A percentile compares a stretch with the other conserved stretches of the same genome.
These are phyloP conservation scores for Hanseniaspora mollemarum DNA, from an alignment of 805 yeast species.

Conservation along the genomic window DNA sequence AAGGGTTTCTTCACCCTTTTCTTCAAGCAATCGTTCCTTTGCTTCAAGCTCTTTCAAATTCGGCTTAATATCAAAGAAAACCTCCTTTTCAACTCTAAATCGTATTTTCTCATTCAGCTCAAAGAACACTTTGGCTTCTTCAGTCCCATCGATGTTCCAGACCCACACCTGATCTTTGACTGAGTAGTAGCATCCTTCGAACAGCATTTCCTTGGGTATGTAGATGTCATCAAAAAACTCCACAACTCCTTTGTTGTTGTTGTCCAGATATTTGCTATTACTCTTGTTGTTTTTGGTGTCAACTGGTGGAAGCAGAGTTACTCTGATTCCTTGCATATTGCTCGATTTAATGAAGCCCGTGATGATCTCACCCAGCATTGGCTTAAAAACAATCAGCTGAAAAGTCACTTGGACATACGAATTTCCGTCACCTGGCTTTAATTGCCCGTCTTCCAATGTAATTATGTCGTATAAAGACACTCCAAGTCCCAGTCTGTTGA, in stretches of 20 bases:
- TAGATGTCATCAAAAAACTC: slow-evolving; percentile 68
- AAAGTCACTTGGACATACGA: slow-evolving; percentile 64
- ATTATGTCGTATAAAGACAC: slow-evolving; percentile 74
- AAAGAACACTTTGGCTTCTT: slow-evolving; percentile 59
- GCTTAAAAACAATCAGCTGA: slow-evolving; percentile 74
- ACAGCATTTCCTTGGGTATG: slow-evolving; percentile 70
- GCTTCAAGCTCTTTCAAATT: slow-evolving; percentile 42
- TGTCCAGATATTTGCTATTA: slow-evolving; percentile 28
- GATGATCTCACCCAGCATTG: slow-evolving; percentile 84
- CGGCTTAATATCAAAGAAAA: slow-evolving; percentile 75
- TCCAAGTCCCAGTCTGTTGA: slow-evolving; percentile 75
- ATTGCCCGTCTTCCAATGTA: slow-evolving; percentile 73
- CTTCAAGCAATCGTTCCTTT: slow-evolving; percentile 25
- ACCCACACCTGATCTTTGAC: slow-evolving; percentile 88
- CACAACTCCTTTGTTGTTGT: slow-evolving; percentile 48
- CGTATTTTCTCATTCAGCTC: slow-evolving; percentile 87
- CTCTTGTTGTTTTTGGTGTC: slow-evolving; percentile 11
- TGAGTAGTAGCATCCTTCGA: slow-evolving; percentile 59
- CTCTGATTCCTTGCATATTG: slow-evolving; percentile 74
- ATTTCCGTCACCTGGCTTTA: slow-evolving; percentile 92
- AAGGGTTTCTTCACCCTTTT: slow-evolving; percentile 19
- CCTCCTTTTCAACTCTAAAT: slow-evolving; percentile 81
- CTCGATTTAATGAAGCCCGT: slow-evolving; percentile 91
- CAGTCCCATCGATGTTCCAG: slow-evolving; percentile 48
- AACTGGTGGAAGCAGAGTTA: slow-evolving; percentile 21